Percentiles rank a stretch among this genome's conserved stretches.
Conservation (phyloP, 2,329 filamentous ascomycete genomes). For the Byssoonygena ceratinophila region DNA sequence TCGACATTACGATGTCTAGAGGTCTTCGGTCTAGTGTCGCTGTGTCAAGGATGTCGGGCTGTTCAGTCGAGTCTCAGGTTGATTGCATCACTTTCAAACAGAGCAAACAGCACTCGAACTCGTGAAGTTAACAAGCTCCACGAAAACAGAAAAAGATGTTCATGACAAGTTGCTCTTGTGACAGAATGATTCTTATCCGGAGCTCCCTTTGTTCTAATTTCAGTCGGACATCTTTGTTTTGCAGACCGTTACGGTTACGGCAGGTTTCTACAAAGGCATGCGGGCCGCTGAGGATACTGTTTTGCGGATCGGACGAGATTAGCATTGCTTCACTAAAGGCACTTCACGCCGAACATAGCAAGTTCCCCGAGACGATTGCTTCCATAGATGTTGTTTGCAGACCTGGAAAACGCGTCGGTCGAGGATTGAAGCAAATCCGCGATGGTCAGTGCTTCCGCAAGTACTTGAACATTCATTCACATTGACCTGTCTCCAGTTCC, state of each 20-base stretch:
- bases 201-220: neutral
- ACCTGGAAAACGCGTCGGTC: conserved; percentile 65
- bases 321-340: conserved; percentile 67
- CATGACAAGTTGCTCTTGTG: too few species aligned
- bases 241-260: conserved; percentile 6
- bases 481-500: conserved; percentile 48
- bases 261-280: conserved; percentile 26
- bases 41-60: too few species aligned
- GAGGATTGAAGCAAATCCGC: conserved; percentile 58
- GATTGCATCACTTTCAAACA: conserved; percentile 8
- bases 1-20: neutral
- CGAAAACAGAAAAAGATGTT: too few species aligned
- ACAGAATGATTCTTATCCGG: neutral
- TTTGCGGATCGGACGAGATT: conserved; percentile 88
- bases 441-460: conserved; percentile 43
- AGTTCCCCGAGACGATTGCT: conserved; percentile 47
- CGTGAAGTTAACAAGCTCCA: neutral
- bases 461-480: neutral
- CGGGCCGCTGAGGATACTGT: conserved; percentile 68
- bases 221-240: neutral
- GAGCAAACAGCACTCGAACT: neutral
- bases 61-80: neutral
- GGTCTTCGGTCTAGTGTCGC: neutral
- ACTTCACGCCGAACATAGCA: conserved; percentile 50
- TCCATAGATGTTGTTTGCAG: conserved; percentile 80